Base-by-base conservation (phyloP, 345 rosid species). In the Leavenworthia alabamica region DNA sequence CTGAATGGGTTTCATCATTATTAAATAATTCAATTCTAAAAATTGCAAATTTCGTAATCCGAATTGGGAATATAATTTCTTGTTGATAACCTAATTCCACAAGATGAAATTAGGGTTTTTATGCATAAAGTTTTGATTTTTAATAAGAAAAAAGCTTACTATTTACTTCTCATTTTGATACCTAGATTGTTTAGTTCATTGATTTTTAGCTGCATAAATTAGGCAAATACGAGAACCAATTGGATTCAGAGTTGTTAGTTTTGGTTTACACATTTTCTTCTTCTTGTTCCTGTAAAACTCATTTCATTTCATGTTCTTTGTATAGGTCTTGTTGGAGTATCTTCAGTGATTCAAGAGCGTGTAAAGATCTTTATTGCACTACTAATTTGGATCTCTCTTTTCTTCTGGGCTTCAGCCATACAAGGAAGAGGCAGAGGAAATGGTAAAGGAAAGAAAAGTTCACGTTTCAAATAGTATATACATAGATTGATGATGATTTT, bases 381-480 rank as follows among this genome's bases (percentile, higher is more conserved):
- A 62, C 83, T 90, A 66, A 79, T 90, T 73, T 90, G 95, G 97
- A 72, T 87, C 81, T 83, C 95, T 68, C 51, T 87, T 39, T 85
- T 90, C 75, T 90, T 90, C 81, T 90, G 95, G 95, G 76, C 88
- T 41, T 87, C 88, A 13, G 83, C 79, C 35, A 79, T 82, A 81
- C 83, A 81, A 42, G 77, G 85, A 51, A 75, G 77, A 35, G 55
- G 3, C 15, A 64, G 13, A 20, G 59, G 77, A 41, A 56, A 53
- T n/a, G 83, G 74, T 60, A 73, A 82, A 76, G 77, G 80, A 2
- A 73, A 74, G 70, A 85, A 82, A 48, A 83, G 84, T 54, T 78
- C 88, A 7, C 16, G 66, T 8, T 60, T 46, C 35, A 60, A 60
- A 35, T 46, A 22, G 55, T 46, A 17, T 56, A 4, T n/a, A 1